These are phyloP conservation scores for Phialocephala sp. DNA, from an alignment of 2,329 filamentous ascomycete genomes.

Conservation along the genomic window DNA sequence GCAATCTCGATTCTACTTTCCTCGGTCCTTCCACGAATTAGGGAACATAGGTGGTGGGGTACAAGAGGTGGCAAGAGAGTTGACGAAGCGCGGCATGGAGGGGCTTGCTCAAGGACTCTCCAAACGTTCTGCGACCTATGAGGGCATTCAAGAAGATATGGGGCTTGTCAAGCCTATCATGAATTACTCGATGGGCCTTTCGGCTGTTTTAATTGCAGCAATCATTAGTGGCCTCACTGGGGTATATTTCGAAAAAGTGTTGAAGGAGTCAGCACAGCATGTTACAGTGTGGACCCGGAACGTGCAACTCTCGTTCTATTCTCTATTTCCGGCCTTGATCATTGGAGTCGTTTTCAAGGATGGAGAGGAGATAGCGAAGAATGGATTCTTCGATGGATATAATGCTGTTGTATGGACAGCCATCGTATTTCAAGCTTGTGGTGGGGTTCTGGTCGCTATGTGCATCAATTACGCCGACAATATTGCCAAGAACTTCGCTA, in stretches of 20 bases:
- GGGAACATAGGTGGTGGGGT: conserved; percentile 64
- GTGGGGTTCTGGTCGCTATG: conserved; percentile 82
- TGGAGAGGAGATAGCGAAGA: conserved; percentile 78
- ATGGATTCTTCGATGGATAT: conserved; percentile 94
- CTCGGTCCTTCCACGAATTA: conserved; percentile 78
- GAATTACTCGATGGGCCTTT: conserved; percentile 80
- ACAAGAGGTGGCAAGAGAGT: conserved; percentile 55
- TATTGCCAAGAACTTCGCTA: conserved; percentile 92
- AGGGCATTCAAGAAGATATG: conserved; percentile 78
- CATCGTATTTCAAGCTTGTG: conserved; percentile 80
- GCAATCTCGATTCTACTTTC: conserved; percentile 65
- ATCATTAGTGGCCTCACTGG: conserved; percentile 83
- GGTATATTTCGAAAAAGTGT: conserved; percentile 87
- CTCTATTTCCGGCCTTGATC: conserved; percentile 85
- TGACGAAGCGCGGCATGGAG: conserved; percentile 55
- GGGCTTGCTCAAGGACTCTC: conserved; percentile 51
- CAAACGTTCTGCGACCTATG: conserved; percentile 84
- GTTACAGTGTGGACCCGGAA: conserved; percentile 93
- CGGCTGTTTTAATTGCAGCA: conserved; percentile 79
- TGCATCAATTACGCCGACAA: conserved; percentile 86
- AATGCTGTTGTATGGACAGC: conserved; percentile 90
- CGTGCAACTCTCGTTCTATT: conserved; percentile 93
- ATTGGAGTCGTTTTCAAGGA: conserved; percentile 88
- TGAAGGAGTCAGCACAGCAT: conserved; percentile 80
- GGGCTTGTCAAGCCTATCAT: conserved; percentile 58